A percentile compares a stretch with the other conserved stretches of the same genome.
Evolutionary conservation across 2,329 filamentous ascomycete genomes (phyloP).

Genomic region (Pestalotiopsis sp.): DNA sequence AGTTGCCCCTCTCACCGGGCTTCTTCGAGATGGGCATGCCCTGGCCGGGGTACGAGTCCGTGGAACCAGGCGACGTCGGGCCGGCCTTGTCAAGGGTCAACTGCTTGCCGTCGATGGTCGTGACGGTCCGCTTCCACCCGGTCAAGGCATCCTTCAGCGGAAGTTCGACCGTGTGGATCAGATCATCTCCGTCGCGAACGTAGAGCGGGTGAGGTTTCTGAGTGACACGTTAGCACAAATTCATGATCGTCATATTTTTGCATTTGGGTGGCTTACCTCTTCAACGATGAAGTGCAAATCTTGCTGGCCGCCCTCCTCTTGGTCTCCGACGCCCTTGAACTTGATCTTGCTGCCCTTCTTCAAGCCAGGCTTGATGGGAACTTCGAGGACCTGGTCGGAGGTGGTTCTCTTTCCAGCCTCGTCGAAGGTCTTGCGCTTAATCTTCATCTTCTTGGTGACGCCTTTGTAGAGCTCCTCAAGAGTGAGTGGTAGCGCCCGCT

Average conservation of each 20-base stretch:
- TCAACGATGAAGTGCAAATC: slow-evolving; percentile 94
- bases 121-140: slow-evolving; percentile 89
- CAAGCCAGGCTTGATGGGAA: slow-evolving; percentile 92
- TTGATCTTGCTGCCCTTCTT: slow-evolving; percentile 99
- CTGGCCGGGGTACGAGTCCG: slow-evolving; percentile 79
- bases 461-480: slow-evolving; percentile 90
- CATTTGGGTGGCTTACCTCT: slow-evolving; percentile 69
- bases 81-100: slow-evolving; percentile 78
- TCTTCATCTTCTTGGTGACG: slow-evolving; percentile 95
- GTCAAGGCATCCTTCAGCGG: slow-evolving; percentile 92
- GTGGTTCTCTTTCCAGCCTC: slow-evolving; percentile 80
- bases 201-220: slow-evolving; percentile 88
- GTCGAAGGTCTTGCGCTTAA: slow-evolving; percentile 96
- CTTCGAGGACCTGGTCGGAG: slow-evolving; percentile 88
- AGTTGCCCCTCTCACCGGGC: slow-evolving; percentile 80
- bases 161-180: slow-evolving; percentile 78
- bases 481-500: slow-evolving; percentile 77
- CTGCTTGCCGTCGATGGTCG: slow-evolving; percentile 90
- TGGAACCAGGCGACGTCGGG: slow-evolving; percentile 82
- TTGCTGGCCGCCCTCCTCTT: slow-evolving; percentile 93
- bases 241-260: not conserved
- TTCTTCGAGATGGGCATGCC: slow-evolving; percentile 97
- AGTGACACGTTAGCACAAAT: slow-evolving; percentile 40
- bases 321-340: slow-evolving; percentile 95
- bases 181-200: slow-evolving; percentile 84